Base-by-base conservation (phyloP, 345 rosid species). In the Eucalyptus guilfoylei region DNA sequence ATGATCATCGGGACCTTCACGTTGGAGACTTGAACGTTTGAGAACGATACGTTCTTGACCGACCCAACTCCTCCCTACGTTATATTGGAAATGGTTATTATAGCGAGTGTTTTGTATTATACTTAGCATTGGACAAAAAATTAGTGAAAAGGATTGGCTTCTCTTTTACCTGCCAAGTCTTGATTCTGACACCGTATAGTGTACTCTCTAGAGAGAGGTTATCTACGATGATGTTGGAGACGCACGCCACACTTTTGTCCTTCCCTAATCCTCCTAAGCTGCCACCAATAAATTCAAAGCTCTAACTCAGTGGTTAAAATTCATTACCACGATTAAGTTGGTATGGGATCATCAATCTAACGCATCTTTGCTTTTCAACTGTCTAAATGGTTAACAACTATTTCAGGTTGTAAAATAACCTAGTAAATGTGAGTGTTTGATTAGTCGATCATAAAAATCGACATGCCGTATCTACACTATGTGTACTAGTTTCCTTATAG, bases 231-330 rank as follows among this genome's bases (percentile, higher is more conserved):
- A 96, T 92, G 88, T 95, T 89, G 30, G 97, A 96, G 50, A 97
- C 98, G 91, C 97, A 97, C 24, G 98, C 97, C 47, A 92, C 92
- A 52, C 92, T 96, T 89, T 93, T 93, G 87, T 93, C 96, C 91
- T 95, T 97, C 87, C 99, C 99, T 16, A 96, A 94, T 32, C 98
- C 92, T 87, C 99, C 98, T 88, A 96, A 86, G 88, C 99, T 97
- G 95, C 87, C 83, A 76, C 47, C 83, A 21, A 76, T 76, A 21
- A 76, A 76, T 76, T 42, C 83, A 11, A 32, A 49, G 16, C 45
- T 32, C 24, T 37, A 76, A 76, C 24, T 76, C 83, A 76, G 81
- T 19, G 9, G 81, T 37, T 72, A 37, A 72, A 72, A 72, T 37
- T 6, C 81, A 21, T 37, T 21, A 19, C 81, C 14, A 37, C 4